Percentiles rank a stretch among this genome's conserved stretches.
Evolutionary conservation across 148 eudicot genomes (phyloP).

Genomic region (Rhododendron kiyosumense): DNA sequence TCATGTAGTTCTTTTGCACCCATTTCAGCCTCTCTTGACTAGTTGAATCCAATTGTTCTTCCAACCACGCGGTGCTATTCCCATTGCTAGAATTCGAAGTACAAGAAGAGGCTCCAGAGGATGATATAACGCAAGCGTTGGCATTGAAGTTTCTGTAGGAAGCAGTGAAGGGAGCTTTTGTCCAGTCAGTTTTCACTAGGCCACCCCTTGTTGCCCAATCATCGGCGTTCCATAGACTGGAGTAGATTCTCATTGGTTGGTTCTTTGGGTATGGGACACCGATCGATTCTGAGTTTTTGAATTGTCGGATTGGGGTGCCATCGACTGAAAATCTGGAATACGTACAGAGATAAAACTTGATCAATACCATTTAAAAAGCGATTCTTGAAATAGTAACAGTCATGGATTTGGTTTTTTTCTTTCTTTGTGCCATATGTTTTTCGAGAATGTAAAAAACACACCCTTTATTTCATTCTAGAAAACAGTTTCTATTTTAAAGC

Average conservation of each 20-base stretch:
- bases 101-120: slow-evolving; percentile 25
- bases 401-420: no score
- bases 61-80: slow-evolving; percentile 14
- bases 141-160: slow-evolving; percentile 33
- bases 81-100: not conserved
- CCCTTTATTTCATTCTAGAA: no score
- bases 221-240: slow-evolving; percentile 31
- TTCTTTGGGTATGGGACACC: slow-evolving; percentile 31
- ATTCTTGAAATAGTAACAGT: no score
- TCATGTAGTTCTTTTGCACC: slow-evolving; percentile 31
- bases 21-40: slow-evolving; percentile 28
- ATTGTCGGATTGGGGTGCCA: slow-evolving; percentile 28
- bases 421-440: no score
- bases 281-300: slow-evolving; percentile 22
- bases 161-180: slow-evolving; percentile 29
- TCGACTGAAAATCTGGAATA: slow-evolving; percentile 28
- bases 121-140: slow-evolving; percentile 17
- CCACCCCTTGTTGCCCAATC: slow-evolving; percentile 40
- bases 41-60: slow-evolving; percentile 18
- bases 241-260: slow-evolving; percentile 32
- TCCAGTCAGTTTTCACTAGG: slow-evolving; percentile 34
- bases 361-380: not conserved
- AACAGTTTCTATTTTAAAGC: no score
- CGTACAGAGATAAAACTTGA: not conserved
- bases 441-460: no score